A percentile compares a stretch with the other conserved stretches of the same genome.
These are phyloP conservation scores for Peronospora farinosa DNA, from an alignment of 352 stramenopile species.

Conservation along the genomic window DNA sequence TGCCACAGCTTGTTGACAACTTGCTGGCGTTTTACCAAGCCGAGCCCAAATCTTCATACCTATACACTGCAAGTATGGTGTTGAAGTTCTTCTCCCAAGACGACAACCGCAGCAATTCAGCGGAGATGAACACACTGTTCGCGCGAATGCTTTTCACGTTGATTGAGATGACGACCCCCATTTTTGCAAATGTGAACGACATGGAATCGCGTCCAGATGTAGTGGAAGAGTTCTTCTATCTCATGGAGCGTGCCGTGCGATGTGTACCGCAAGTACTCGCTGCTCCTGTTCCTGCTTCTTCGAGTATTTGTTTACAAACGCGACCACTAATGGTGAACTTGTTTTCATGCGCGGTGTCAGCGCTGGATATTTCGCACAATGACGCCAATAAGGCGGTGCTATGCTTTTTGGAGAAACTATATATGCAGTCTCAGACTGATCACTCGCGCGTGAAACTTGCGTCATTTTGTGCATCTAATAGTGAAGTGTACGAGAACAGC, in stretches of 20 bases:
- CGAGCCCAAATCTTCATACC: constrained; percentile 80
- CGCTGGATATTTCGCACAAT: constrained; percentile 89
- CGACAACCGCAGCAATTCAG: constrained; percentile 21
- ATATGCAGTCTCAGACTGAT: constrained; percentile 20
- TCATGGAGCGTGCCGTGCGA: constrained; percentile 87
- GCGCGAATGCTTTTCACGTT: constrained; percentile 57
- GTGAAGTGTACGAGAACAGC: constrained; percentile 9
- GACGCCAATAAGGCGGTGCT: constrained; percentile 92
- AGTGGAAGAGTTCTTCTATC: constrained; percentile 94
- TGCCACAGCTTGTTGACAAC: constrained; percentile 75
- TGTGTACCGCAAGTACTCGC: constrained; percentile 77
- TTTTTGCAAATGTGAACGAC: constrained; percentile 58
- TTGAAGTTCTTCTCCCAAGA: constrained; percentile 59
- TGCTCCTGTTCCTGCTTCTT: constrained; percentile 26
- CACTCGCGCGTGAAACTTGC: constrained; percentile 17
- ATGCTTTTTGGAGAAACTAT: constrained; percentile 85
- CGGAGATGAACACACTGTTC: constrained; percentile 43
- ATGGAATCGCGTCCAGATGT: constrained; percentile 87
- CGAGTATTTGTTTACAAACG: constrained; percentile 1
- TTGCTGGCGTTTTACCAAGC: constrained; percentile 66
- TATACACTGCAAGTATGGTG: constrained; percentile 80
- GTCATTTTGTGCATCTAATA: constrained; percentile 19
- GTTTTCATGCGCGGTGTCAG: constrained; percentile 80
- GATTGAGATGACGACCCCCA: constrained; percentile 70
- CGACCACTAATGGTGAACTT: constrained; percentile 63